Evolutionary conservation across 345 rosid genomes (phyloP).

Genomic region (Trapa incisa): DNA sequence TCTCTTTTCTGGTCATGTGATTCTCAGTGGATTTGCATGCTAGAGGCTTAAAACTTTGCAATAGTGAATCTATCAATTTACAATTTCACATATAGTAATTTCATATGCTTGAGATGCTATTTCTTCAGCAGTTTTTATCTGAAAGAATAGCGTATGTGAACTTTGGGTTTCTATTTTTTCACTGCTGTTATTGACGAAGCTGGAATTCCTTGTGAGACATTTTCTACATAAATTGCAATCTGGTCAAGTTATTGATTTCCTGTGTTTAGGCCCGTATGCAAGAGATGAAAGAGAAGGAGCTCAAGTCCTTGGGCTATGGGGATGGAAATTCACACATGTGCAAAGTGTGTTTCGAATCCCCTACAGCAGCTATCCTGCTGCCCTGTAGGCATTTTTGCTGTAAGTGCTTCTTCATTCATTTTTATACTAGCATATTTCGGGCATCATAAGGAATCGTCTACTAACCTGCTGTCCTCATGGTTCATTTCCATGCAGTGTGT

Average conservation of each 20-base stretch:
- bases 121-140: too few relatives aligned
- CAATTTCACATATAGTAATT: too few relatives aligned
- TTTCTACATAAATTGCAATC: not conserved
- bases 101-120: too few relatives aligned
- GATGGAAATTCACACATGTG: conserved; percentile 87
- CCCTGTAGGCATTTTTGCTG: conserved; percentile 99
- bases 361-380: conserved; percentile 93
- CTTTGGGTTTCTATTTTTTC: too few relatives aligned
- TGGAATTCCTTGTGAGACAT: not conserved
- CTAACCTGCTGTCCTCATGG: not conserved
- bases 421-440: not conserved
- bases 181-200: not conserved
- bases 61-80: not conserved
- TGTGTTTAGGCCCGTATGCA: conserved; percentile 76
- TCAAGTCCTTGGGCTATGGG: conserved; percentile 51
- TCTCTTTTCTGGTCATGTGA: too few relatives aligned
- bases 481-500: conserved; percentile 57
- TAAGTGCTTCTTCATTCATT: conserved; percentile 28
- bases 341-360: conserved; percentile 93
- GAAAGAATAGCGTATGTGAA: too few relatives aligned
- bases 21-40: not conserved
- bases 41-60: not conserved
- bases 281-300: conserved; percentile 96
- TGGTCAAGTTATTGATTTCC: not conserved
- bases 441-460: not conserved